Percentiles rank a stretch among this genome's conserved stretches.
Evolutionary conservation across 2,329 filamentous ascomycete genomes (phyloP).

Genomic region (Cladosporium austrohemisphaericum): DNA sequence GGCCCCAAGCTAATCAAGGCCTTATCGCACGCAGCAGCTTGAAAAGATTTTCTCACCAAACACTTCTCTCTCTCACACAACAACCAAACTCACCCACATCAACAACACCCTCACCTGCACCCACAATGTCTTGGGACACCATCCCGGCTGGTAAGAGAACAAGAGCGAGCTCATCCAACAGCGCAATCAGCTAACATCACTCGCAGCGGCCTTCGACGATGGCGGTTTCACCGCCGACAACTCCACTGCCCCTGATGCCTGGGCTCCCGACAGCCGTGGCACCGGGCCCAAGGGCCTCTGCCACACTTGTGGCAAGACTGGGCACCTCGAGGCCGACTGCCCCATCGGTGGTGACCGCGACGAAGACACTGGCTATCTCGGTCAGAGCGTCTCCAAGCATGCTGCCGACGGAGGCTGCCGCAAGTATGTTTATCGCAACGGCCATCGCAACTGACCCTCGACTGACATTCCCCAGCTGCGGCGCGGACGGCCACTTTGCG

Average conservation of each 20-base stretch:
- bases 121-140: conserved; percentile 26
- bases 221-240: conserved; percentile 24
- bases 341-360: too few species aligned
- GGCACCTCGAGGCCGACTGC: too few species aligned
- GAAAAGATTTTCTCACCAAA: too few species aligned
- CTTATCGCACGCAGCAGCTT: too few species aligned
- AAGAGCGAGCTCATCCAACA: not conserved
- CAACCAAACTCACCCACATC: not conserved
- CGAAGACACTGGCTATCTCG: conserved; percentile 20
- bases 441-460: not conserved
- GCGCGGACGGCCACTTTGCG: conserved; percentile 43
- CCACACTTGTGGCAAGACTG: too few species aligned
- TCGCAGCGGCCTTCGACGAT: conserved; percentile 15
- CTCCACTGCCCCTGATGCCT: conserved; percentile 15
- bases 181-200: not conserved
- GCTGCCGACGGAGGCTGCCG: conserved; percentile 37
- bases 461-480: conserved; percentile 39
- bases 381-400: conserved; percentile 30
- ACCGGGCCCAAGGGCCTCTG: not conserved
- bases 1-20: too few species aligned
- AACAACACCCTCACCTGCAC: conserved; percentile 3
- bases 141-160: conserved; percentile 22
- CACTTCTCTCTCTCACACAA: not conserved
- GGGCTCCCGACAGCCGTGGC: conserved; percentile 17
- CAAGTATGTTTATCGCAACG: conserved; percentile 38